Conservation (phyloP, 2,329 filamentous ascomycete genomes). For the Neofusicoccum kwambonambiense region DNA sequence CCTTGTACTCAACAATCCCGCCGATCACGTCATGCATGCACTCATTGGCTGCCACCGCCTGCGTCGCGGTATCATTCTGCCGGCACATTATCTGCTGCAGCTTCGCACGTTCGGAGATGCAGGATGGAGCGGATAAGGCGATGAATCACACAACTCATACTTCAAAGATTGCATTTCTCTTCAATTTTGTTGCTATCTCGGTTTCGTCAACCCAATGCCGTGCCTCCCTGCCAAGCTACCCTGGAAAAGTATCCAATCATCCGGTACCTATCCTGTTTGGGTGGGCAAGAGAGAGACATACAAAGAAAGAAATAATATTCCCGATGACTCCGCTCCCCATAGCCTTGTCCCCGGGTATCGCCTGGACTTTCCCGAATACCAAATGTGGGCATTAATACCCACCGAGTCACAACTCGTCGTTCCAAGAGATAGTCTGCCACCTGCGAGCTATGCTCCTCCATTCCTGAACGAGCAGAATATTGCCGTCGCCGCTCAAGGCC, state of each 20-base stretch:
- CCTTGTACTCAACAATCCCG: background rate
- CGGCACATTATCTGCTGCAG: background rate
- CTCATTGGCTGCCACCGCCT: background rate
- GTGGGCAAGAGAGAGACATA: background rate
- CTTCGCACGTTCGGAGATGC: background rate
- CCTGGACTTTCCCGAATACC: background rate
- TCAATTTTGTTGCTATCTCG: background rate
- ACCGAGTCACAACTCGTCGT: background rate
- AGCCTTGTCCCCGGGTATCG: background rate
- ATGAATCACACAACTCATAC: background rate
- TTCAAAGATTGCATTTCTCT: background rate
- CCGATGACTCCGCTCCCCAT: background rate
- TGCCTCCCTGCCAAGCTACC: background rate
- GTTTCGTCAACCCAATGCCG: background rate
- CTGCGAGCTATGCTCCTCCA: too few relatives aligned
- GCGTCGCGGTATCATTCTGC: background rate
- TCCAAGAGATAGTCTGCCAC: background rate
- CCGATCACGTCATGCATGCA: background rate
- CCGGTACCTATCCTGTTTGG: background rate
- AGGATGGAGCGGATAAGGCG: background rate
- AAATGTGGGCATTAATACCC: too few relatives aligned
- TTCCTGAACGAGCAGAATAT: too few relatives aligned
- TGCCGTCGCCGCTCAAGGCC: background rate
- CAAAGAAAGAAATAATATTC: background rate
- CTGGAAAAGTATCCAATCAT: background rate